Evolutionary conservation across 768 basidiomycete genomes (phyloP).

Genomic region (Ramaria sp.): DNA sequence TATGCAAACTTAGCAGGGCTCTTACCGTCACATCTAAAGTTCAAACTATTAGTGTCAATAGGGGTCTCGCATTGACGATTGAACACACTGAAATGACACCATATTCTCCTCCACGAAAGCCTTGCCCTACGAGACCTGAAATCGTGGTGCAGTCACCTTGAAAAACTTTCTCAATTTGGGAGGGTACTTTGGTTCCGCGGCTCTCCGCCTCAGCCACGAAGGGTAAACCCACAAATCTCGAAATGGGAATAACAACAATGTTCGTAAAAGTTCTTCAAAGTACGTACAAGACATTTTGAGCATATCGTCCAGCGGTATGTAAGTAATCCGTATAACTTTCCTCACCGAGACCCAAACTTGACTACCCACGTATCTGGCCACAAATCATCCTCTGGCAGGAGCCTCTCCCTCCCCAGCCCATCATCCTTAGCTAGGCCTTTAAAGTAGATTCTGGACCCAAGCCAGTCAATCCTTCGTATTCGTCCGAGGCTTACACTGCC

Average conservation of each 20-base stretch:
- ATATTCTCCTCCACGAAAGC: slow-evolving; percentile 22
- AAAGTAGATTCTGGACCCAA: slow-evolving; percentile 7
- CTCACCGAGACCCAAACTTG: slow-evolving; percentile 5
- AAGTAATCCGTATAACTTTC: background rate
- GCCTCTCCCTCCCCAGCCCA: slow-evolving; percentile 1
- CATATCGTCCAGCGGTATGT: background rate
- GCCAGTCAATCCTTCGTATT: slow-evolving; percentile 7
- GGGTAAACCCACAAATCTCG: background rate
- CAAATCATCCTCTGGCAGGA: slow-evolving; percentile 5
- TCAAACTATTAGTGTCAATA: background rate
- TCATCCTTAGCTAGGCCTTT: slow-evolving; percentile 5
- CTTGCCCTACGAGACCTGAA: background rate
- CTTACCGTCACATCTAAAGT: slow-evolving; percentile 60
- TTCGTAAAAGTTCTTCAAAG: background rate
- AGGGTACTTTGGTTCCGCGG: background rate
- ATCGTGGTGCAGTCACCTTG: background rate
- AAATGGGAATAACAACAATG: background rate
- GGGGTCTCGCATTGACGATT: slow-evolving; percentile 11
- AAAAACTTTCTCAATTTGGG: background rate
- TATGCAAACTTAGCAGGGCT: background rate
- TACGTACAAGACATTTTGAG: background rate
- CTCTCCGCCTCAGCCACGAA: background rate
- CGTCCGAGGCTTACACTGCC: slow-evolving; percentile 2
- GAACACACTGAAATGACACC: slow-evolving; percentile 66
- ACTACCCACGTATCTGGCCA: slow-evolving; percentile 10